Conservation (phyloP, 768 basidiomycete species). For the Mycena venus region DNA sequence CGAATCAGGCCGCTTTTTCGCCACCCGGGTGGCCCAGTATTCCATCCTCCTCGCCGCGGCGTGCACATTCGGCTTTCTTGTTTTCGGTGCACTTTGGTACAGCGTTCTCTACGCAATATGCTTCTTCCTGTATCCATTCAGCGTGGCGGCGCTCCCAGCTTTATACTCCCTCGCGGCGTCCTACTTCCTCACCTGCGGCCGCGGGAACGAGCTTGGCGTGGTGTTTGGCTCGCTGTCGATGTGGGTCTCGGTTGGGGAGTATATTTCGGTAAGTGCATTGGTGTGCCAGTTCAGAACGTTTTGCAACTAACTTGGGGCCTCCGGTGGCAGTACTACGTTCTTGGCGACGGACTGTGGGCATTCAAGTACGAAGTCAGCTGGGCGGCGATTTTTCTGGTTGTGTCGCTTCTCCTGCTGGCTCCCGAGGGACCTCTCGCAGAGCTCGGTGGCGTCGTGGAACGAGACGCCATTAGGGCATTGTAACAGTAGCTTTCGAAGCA, state of each 20-base stretch:
- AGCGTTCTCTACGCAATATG: background rate
- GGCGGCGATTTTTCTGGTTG: too few relatives aligned
- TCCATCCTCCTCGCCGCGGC: constrained; percentile 1
- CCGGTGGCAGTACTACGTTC: too few relatives aligned
- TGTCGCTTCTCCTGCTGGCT: too few relatives aligned
- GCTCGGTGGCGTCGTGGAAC: too few relatives aligned
- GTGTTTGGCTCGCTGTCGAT: constrained; percentile 9
- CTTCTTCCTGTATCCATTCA: constrained; percentile 4
- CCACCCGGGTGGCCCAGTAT: background rate
- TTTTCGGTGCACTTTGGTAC: background rate
- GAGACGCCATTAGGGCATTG: too few relatives aligned
- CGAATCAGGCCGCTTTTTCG: background rate
- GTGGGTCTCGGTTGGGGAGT: background rate
- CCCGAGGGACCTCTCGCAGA: too few relatives aligned
- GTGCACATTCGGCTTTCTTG: background rate
- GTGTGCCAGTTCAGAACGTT: too few relatives aligned
- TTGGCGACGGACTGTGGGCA: too few relatives aligned
- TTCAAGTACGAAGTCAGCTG: too few relatives aligned
- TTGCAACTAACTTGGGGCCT: too few relatives aligned
- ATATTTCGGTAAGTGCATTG: constrained; percentile 11
- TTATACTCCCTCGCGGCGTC: constrained; percentile 8
- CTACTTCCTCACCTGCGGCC: background rate
- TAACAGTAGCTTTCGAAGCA: too few relatives aligned
- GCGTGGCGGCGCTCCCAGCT: constrained; percentile 1
- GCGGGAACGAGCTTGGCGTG: background rate